Evolutionary conservation across 75 land plant genomes (phyloP).

Genomic region (Pseudotsuga menziesii): DNA sequence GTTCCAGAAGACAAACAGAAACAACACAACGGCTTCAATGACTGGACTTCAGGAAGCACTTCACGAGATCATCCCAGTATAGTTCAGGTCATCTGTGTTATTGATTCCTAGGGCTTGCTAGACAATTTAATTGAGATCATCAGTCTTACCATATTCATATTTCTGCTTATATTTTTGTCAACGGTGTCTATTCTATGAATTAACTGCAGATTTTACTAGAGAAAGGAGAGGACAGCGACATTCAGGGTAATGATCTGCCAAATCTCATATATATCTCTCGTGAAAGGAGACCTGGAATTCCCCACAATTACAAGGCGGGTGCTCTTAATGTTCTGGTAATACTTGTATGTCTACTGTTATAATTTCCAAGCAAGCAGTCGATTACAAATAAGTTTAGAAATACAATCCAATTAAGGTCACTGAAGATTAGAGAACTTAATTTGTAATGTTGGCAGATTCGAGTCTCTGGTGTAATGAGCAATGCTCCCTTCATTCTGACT

Average conservation of each 20-base stretch:
- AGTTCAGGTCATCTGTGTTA: not conserved
- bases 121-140: not conserved
- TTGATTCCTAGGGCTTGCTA: not conserved
- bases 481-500: constrained; percentile 32
- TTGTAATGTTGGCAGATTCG: not conserved
- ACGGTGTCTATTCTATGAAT: too few species aligned
- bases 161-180: too few species aligned
- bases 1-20: constrained; percentile 11
- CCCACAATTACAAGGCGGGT: constrained; percentile 55
- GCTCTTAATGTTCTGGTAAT: constrained; percentile 55
- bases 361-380: too few species aligned
- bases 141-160: too few species aligned
- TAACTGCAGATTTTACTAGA: not conserved
- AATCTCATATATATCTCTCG: constrained; percentile 39
- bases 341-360: too few species aligned
- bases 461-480: constrained; percentile 26
- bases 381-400: not conserved
- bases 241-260: constrained; percentile 30
- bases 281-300: constrained; percentile 34
- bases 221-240: constrained; percentile 20
- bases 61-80: constrained; percentile 13
- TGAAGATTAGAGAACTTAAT: too few species aligned
- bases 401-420: not conserved
- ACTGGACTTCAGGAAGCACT: constrained; percentile 3
- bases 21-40: constrained; percentile 10